phyloP scores from a whole-genome alignment of 345 rosid species.

The Syzygium oleosum region DNA sequence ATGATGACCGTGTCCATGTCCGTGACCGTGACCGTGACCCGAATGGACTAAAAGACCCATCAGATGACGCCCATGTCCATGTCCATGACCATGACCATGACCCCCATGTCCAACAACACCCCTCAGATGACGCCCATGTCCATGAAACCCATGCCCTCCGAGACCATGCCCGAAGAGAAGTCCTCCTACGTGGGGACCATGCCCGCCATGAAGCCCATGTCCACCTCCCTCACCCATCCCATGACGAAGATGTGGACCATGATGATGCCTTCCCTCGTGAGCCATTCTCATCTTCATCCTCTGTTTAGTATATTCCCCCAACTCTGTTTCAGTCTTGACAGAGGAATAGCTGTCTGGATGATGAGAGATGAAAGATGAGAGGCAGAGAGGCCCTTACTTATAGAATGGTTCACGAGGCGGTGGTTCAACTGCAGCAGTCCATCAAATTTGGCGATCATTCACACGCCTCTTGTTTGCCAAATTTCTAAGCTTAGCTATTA shows the following conservation, averaged over 20 bases:
- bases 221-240: neutral
- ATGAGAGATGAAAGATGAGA: accelerated
- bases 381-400: neutral
- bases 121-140: neutral
- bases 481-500: neutral
- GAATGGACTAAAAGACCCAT: neutral
- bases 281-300: neutral
- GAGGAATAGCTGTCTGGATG: neutral
- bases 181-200: neutral
- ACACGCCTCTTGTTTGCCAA: neutral
- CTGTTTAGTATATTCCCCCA: neutral
- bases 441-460: neutral
- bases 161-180: neutral
- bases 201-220: neutral
- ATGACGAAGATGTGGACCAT: neutral
- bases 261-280: neutral
- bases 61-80: neutral
- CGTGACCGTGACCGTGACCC: neutral
- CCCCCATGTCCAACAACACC: neutral
- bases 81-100: neutral
- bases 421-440: neutral
- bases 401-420: neutral
- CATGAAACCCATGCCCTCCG: neutral
- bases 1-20: neutral
- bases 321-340: neutral